Conservation (phyloP, 495 filamentous ascomycete genomes). For the Lasiosphaeria ovina region DNA sequence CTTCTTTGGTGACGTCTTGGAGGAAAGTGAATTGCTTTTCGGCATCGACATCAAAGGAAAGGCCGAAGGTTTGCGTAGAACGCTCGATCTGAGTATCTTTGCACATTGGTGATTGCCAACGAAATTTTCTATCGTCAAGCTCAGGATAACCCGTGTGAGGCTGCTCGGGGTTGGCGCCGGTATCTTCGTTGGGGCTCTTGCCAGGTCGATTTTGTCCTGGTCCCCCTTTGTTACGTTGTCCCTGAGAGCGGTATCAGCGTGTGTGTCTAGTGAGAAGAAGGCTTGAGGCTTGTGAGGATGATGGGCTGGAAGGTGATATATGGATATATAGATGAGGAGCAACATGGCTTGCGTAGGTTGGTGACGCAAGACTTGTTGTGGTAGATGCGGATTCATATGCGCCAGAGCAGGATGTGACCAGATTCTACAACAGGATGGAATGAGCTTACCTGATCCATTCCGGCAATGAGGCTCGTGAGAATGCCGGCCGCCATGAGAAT, state of each 20-base stretch:
- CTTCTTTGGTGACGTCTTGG: constrained; percentile 19
- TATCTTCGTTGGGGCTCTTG: constrained; percentile 1
- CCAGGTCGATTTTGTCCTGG: neutral
- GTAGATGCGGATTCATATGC: neutral
- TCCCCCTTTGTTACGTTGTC: neutral
- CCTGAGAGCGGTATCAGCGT: constrained; percentile 4
- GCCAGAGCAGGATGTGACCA: neutral
- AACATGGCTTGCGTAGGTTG: neutral
- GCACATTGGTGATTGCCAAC: constrained; percentile 24
- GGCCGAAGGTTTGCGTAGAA: constrained; percentile 26
- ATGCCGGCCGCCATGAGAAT: constrained; percentile 32
- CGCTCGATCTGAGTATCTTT: constrained; percentile 29
- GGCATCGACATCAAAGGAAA: constrained; percentile 27
- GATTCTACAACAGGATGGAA: neutral
- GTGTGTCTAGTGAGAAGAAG: neutral
- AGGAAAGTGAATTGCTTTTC: constrained; percentile 31
- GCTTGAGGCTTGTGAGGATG: neutral
- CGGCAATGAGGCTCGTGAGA: constrained; percentile 21
- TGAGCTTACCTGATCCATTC: constrained; percentile 27
- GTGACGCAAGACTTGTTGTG: constrained; percentile 5
- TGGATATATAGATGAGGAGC: neutral
- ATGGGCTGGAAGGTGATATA: neutral
- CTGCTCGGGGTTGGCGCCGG: neutral
- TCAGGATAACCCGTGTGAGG: constrained; percentile 27
- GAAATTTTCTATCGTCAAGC: constrained; percentile 14